These are phyloP conservation scores for Murraya koenigii DNA, from an alignment of 345 rosid genomes.

Conservation along the genomic window DNA sequence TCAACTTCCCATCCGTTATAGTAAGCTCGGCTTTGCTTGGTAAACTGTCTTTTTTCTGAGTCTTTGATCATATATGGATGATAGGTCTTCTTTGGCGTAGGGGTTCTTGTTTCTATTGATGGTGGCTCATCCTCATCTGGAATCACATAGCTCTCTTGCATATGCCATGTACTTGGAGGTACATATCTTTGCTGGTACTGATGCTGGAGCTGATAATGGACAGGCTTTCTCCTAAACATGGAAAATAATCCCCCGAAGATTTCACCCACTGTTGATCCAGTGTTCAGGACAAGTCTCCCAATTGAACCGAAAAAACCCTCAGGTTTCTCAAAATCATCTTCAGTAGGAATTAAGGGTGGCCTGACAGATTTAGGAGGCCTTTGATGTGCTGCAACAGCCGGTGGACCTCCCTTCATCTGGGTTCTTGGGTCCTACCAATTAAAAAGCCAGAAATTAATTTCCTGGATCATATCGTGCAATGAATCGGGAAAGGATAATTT, in stretches of 20 bases:
- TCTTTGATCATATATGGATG: conserved; percentile 51
- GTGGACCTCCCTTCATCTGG: conserved; percentile 36
- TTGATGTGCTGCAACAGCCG: conserved; percentile 62
- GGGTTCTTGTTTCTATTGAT: conserved; percentile 49
- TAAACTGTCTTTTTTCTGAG: conserved; percentile 34
- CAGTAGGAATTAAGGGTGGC: conserved; percentile 69
- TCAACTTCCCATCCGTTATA: conserved; percentile 41
- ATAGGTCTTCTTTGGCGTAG: conserved; percentile 48
- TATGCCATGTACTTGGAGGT: conserved; percentile 54
- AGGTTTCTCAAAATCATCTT: conserved; percentile 54
- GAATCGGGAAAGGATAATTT: too few species aligned
- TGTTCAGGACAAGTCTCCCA: conserved; percentile 64
- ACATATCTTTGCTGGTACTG: conserved; percentile 39
- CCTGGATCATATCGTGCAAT: not conserved
- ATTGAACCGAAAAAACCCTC: conserved; percentile 74
- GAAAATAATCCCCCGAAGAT: conserved; percentile 46
- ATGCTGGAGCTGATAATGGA: conserved; percentile 35
- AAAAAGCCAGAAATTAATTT: not conserved
- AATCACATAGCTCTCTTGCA: conserved; percentile 78
- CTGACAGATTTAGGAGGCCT: conserved; percentile 59
- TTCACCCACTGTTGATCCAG: conserved; percentile 66
- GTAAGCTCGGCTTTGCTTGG: conserved; percentile 54
- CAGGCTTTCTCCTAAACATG: conserved; percentile 43
- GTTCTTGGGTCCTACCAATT: conserved; percentile 43
- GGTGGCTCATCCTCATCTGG: conserved; percentile 84